These are phyloP conservation scores for Asclepias syriaca DNA, from an alignment of 257 asterid species.

Conservation along the genomic window DNA sequence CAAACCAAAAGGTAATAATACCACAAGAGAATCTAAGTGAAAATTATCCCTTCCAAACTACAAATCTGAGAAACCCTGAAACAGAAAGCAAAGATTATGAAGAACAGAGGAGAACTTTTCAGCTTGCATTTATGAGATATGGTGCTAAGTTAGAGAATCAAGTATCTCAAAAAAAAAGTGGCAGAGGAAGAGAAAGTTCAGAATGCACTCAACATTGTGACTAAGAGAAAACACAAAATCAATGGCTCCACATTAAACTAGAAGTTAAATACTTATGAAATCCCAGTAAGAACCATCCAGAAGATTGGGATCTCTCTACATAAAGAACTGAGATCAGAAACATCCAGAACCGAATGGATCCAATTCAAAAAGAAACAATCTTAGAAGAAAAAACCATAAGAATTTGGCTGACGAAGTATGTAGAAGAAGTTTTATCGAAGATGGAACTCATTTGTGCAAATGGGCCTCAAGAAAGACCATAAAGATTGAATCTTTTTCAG, in stretches of 20 bases:
- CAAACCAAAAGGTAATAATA: slow-evolving; percentile 4
- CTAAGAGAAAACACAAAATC: not conserved
- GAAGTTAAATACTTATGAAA: not conserved
- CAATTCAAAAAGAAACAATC: not conserved
- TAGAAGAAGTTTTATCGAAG: not conserved
- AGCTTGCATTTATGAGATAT: slow-evolving; percentile 5
- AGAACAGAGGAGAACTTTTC: not conserved
- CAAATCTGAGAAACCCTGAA: slow-evolving; percentile 10
- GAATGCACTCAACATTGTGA: not conserved
- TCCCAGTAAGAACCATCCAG: not conserved
- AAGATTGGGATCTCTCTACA: not conserved
- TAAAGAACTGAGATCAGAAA: slow-evolving; percentile 8
- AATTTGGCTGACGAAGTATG: not conserved
- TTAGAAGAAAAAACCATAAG: slow-evolving; percentile 3
- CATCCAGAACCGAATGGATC: slow-evolving; percentile 7
- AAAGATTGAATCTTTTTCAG: not conserved
- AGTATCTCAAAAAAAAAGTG: not conserved
- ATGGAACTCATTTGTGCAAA: not conserved
- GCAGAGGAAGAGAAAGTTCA: not conserved
- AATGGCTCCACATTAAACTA: not conserved
- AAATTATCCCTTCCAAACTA: not conserved
- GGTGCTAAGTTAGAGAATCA: not conserved
- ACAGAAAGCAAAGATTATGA: not conserved
- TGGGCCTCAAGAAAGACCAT: not conserved
- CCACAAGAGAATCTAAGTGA: not conserved